phyloP scores from a whole-genome alignment of 2,329 filamentous ascomycete species.

The Xenoacremonium recifei region DNA sequence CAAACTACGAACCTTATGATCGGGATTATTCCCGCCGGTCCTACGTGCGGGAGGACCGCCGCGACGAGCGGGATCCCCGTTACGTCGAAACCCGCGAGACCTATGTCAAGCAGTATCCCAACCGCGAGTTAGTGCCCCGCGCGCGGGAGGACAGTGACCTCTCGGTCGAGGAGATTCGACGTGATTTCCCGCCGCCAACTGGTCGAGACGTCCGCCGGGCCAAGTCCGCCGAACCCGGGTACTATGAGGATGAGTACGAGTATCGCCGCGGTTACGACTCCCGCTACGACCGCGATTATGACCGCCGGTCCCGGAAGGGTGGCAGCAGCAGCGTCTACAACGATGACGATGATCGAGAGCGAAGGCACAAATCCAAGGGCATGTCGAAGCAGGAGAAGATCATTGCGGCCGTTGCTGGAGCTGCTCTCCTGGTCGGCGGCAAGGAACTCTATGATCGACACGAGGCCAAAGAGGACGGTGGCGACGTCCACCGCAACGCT shows the following conservation, averaged over 20 bases:
- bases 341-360: slow-evolving; percentile 55
- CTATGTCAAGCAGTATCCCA: slow-evolving; percentile 43
- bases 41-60: slow-evolving; percentile 55
- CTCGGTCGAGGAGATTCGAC: slow-evolving; percentile 77
- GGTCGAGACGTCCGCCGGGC: slow-evolving; percentile 56
- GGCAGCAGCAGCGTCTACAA: slow-evolving; percentile 53
- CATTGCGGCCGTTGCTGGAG: slow-evolving; percentile 63
- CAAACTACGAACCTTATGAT: slow-evolving; percentile 56
- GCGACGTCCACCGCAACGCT: slow-evolving; percentile 55
- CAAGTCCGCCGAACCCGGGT: slow-evolving; percentile 60
- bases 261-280: slow-evolving; percentile 50
- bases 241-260: slow-evolving; percentile 54
- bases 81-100: slow-evolving; percentile 53
- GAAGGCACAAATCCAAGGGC: slow-evolving; percentile 42
- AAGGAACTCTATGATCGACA: slow-evolving; percentile 66
- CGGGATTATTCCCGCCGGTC: slow-evolving; percentile 48
- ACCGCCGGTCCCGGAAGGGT: slow-evolving; percentile 44
- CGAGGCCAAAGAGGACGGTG: slow-evolving; percentile 52
- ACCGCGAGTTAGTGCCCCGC: slow-evolving; percentile 55
- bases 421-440: slow-evolving; percentile 61
- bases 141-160: slow-evolving; percentile 71
- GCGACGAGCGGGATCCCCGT: slow-evolving; percentile 50
- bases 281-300: slow-evolving; percentile 38
- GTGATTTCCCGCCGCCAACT: slow-evolving; percentile 73
- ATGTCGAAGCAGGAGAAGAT: slow-evolving; percentile 65